phyloP scores from a whole-genome alignment of 148 eudicot genomes.

The Camellia japonica region DNA sequence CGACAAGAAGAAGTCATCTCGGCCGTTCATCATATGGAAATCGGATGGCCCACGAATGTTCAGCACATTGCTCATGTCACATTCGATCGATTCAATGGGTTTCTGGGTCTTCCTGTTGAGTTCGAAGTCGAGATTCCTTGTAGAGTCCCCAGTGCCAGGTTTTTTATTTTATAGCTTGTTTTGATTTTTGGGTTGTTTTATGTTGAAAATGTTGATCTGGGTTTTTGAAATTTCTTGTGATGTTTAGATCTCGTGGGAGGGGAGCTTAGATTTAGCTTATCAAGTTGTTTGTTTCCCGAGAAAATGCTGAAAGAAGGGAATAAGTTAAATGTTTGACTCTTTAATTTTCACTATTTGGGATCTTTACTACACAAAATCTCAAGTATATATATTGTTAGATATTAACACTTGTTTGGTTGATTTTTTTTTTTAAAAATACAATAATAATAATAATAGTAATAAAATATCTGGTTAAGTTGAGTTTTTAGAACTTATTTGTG shows the following conservation, averaged over 20 bases:
- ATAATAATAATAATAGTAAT: no score
- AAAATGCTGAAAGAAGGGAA: neutral
- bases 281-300: neutral
- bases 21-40: conserved; percentile 67
- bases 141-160: conserved; percentile 92
- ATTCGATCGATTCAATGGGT: conserved; percentile 82
- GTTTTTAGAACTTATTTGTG: no score
- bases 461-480: no score
- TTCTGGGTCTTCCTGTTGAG: conserved; percentile 83
- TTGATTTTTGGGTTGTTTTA: neutral
- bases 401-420: no score
- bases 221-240: neutral
- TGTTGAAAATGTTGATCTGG: conserved; percentile 4
- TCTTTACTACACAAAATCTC: neutral
- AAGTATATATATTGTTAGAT: no score
- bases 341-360: neutral
- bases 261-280: neutral
- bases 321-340: neutral
- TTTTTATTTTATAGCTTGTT: neutral
- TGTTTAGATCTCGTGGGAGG: neutral
- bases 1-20: conserved; percentile 39
- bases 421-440: no score
- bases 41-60: conserved; percentile 96
- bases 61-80: conserved; percentile 87
- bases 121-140: conserved; percentile 65